These are phyloP conservation scores for Mollisiaceae sp. DNA, from an alignment of 2,329 filamentous ascomycete genomes.

Conservation along the genomic window DNA sequence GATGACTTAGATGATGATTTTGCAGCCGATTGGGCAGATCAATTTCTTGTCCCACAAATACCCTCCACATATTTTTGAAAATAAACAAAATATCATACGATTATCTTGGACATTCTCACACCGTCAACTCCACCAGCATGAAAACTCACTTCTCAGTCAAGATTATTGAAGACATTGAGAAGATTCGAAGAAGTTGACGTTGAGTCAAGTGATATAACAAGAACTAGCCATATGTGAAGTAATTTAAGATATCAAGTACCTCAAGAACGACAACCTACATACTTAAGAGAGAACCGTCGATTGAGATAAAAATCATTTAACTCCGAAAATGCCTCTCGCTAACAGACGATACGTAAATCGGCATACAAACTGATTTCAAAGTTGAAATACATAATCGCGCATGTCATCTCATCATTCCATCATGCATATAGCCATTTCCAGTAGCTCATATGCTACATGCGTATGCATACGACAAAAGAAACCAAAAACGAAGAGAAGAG, in stretches of 20 bases:
- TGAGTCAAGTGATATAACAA: too few relatives aligned
- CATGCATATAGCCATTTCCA: neutral
- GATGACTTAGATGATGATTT: neutral
- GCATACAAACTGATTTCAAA: neutral
- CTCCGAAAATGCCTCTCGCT: neutral
- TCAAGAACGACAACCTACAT: neutral
- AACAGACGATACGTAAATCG: neutral
- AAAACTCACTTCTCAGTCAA: too few relatives aligned
- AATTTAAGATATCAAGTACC: neutral
- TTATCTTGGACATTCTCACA: too few relatives aligned
- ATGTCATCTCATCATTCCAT: neutral
- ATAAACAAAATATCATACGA: too few relatives aligned
- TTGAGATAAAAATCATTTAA: neutral
- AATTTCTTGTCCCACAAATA: neutral
- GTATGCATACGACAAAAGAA: neutral
- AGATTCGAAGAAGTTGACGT: too few relatives aligned
- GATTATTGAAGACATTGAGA: too few relatives aligned
- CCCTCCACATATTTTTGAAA: too few relatives aligned
- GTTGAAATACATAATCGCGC: constrained; percentile 2
- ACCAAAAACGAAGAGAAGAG: neutral
- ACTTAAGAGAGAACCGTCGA: neutral
- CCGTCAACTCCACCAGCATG: too few relatives aligned
- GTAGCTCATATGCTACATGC: neutral
- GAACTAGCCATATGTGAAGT: neutral
- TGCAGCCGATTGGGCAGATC: neutral